These are phyloP conservation scores for Oryza glaberrima DNA, from an alignment of 176 grass and related monocot genomes.

Conservation along the genomic window DNA sequence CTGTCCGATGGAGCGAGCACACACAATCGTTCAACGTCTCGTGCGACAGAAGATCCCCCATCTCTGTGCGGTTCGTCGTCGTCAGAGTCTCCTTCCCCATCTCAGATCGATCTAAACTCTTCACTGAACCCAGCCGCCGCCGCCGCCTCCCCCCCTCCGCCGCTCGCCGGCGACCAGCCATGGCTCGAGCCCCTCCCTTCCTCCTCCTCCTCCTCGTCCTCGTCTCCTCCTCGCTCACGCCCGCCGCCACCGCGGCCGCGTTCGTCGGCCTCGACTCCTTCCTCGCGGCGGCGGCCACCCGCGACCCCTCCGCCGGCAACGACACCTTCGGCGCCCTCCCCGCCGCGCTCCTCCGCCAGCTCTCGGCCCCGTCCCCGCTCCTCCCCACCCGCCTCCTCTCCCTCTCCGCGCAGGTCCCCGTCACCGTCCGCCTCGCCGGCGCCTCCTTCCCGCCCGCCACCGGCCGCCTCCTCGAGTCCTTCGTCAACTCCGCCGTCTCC, in stretches of 20 bases:
- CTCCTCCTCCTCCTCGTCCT: conserved; percentile 12
- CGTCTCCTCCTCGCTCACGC: conserved; percentile 13
- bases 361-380: conserved; percentile 25
- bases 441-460: conserved; percentile 52
- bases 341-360: conserved; percentile 35
- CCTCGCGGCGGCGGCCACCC: conserved; percentile 45
- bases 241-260: neutral
- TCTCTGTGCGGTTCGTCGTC: neutral
- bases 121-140: conserved; percentile 8
- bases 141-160: neutral
- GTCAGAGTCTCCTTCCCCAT: conserved; percentile 1
- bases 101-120: conserved; percentile 43
- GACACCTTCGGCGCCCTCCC: conserved; percentile 66
- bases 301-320: conserved; percentile 53
- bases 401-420: conserved; percentile 49
- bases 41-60: conserved; percentile 11
- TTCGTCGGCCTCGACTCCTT: conserved; percentile 64
- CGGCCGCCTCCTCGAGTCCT: conserved; percentile 40
- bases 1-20: neutral
- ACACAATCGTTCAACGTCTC: neutral
- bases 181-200: conserved; percentile 1
- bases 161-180: neutral
- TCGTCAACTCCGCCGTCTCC: conserved; percentile 45
- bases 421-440: conserved; percentile 68
- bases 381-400: conserved; percentile 55